Base-by-base conservation (phyloP, 108 stramenopile species). In the Stephanodiscus minutulus region DNA sequence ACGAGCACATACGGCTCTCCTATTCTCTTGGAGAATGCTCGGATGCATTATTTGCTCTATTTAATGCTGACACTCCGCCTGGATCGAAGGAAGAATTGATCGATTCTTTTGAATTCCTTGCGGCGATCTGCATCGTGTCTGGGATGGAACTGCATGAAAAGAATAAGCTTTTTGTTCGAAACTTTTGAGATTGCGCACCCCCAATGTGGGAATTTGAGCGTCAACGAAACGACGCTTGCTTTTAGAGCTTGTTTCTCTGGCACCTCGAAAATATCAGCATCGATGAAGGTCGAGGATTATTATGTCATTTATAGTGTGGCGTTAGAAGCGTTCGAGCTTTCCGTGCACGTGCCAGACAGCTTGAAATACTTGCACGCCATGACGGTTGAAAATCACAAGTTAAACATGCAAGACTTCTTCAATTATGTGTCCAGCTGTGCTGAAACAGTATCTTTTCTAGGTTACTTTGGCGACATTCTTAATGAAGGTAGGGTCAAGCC, bases 31-130 rank as follows among this genome's bases (percentile, higher is more conserved):
- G 46, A n/a, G 61, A 48, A 37, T 70, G 41, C 41, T 55, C 54
- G 35, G 63, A 70, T 37, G 52, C 53, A 5, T 41, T 77, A 7
- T 77, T 77, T 44, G 17, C 18, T 27, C 1, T 77, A 6, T 70
- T 77, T 54, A 58, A 47, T 20, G 39, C 60, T 5, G 21, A 60
- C 18, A 49, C 29, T 3, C 0, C 18, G 27, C 13, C 18, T 27
- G 47, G 33, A 2, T 25, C 21, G 4, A 56, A 64, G 21, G 47
- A 39, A 69, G 18, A 47, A 0, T 64, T 85, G 6, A 76, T 87
- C 13, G 86, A 87, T 39, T 81, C 79, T 11, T 85, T 85, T 56
- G 84, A 87, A 48, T 33, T 82, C 21, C 79, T 87, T 52, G 74
- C 46, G 11, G 76, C 75, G 11, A 37, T 74, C 11, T 75, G 63